Evolutionary conservation across 2,329 filamentous ascomycete species (phyloP).

Genomic region (Plenodomus biglobosus): DNA sequence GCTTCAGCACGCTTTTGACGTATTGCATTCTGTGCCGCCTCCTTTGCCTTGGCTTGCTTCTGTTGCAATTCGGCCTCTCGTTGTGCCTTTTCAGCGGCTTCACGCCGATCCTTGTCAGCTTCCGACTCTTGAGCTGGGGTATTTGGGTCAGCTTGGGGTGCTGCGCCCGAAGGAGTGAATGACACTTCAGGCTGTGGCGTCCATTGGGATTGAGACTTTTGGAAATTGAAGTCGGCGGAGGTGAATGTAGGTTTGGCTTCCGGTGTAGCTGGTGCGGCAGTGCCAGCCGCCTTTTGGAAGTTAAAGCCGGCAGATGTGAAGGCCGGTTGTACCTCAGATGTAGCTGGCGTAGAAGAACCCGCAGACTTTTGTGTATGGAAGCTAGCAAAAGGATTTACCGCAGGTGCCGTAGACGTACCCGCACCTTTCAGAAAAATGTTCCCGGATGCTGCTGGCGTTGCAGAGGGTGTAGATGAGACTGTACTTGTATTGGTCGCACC

Average conservation of each 20-base stretch:
- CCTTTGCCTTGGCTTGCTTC: conserved; percentile 13
- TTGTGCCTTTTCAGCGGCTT: conserved; percentile 14
- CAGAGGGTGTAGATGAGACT: not conserved
- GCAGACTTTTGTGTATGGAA: conserved; percentile 1
- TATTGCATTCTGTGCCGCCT: conserved; percentile 14
- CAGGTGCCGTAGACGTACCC: not conserved
- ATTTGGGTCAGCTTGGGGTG: conserved; percentile 9
- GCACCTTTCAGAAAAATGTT: conserved; percentile 11
- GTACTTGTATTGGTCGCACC: not conserved
- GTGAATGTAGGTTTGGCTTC: conserved; percentile 8
- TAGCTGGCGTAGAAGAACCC: not conserved
- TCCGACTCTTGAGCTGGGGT: conserved; percentile 15
- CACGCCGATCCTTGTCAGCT: conserved; percentile 13
- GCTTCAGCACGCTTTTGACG: conserved; percentile 13
- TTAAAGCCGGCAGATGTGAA: conserved; percentile 10
- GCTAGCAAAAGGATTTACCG: not conserved
- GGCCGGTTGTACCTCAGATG: conserved; percentile 3
- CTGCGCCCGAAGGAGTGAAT: conserved; percentile 17
- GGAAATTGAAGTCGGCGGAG: conserved; percentile 3
- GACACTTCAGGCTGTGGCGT: conserved; percentile 10
- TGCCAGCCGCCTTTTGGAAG: not conserved
- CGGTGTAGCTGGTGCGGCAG: conserved; percentile 2
- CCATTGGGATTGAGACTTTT: conserved; percentile 1
- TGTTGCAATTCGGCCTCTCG: conserved; percentile 11
- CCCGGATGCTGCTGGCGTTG: not conserved